Percentiles rank a stretch among this genome's conserved stretches.
phyloP scores from a whole-genome alignment of 169 alveolate genomes.

The Cytauxzoon felis region DNA sequence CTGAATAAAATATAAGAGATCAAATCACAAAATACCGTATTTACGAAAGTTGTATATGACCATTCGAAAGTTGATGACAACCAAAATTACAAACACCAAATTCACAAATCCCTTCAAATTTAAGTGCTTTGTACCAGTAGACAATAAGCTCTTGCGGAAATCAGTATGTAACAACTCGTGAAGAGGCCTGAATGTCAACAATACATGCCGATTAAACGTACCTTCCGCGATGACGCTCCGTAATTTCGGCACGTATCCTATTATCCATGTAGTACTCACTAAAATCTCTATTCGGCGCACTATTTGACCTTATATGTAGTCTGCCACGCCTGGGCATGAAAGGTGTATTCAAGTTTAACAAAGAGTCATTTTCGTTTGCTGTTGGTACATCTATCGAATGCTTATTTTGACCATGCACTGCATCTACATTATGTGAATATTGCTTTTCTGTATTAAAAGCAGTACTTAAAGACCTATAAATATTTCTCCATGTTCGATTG shows the following conservation, averaged over 20 bases:
- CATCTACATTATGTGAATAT: too few species aligned
- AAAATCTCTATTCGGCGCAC: constrained; percentile 57
- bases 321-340: not conserved
- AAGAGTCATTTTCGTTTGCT: too few species aligned
- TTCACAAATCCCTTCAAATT: constrained; percentile 83
- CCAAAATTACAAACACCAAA: constrained; percentile 77
- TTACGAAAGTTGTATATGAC: constrained; percentile 81
- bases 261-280: constrained; percentile 6
- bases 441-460: not conserved
- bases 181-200: constrained; percentile 62
- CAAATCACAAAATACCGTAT: constrained; percentile 69
- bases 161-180: constrained; percentile 72
- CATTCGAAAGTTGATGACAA: constrained; percentile 80
- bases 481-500: not conserved
- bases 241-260: constrained; percentile 5
- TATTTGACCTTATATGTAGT: constrained; percentile 39
- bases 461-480: constrained; percentile 11
- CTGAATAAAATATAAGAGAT: constrained; percentile 12
- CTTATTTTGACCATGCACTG: too few species aligned
- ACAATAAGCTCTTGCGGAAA: constrained; percentile 68
- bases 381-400: too few species aligned
- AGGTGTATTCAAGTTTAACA: too few species aligned
- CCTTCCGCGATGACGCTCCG: constrained; percentile 44
- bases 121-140: constrained; percentile 68
- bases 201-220: not conserved